Evolutionary conservation across 345 rosid species (phyloP), one percentile per base, ranked within the genome.

Genomic region (Cardamine occulta): DNA sequence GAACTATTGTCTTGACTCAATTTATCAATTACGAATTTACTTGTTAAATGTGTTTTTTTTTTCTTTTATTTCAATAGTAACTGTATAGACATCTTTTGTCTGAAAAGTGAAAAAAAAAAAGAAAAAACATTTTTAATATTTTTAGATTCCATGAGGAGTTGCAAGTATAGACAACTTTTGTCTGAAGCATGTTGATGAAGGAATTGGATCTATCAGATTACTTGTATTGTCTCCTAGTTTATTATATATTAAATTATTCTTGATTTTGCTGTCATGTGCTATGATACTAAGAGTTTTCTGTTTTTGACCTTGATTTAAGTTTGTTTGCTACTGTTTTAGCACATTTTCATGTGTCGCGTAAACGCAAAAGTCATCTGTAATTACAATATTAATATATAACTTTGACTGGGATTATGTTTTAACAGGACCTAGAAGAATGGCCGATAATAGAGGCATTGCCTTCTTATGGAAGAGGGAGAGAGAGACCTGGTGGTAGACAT

Each of bases 381-480:
- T 49, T 18, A 68, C 10, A 39, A 51, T 59, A 21, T 68, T 11
- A 24, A 69, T 52, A 10, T 60, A 37, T 24, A 18, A 0, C 19
- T 65, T 67, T 45, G 65, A 34, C 31, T 69, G 24, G 42, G 59
- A 70, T 70, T 53, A 34, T 70, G 70, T 52, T 77, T 72, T 74
- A 74, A 58, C 79, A 95, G 99, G 90, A 90, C 34, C 81, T 75
- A 6, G 73, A 82, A 37, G 99, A 96, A 72, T 96, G 99, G 99
- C 99, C 98, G 14, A 78, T 96, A 26, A 73, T 96, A 73, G 87
- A 87, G 83, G 88, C 99, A 9, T 81, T 96, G 80, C 98, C 97
- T 82, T 96, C 99, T 66, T 93, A 96, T 82, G 99, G 99, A 84
- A 90, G 99, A 83, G 99, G 99, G 66, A 87, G 99, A 78, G 99